Evolutionary conservation across 2,329 filamentous ascomycete species (phyloP).

Genomic region (Fulvia fulva): DNA sequence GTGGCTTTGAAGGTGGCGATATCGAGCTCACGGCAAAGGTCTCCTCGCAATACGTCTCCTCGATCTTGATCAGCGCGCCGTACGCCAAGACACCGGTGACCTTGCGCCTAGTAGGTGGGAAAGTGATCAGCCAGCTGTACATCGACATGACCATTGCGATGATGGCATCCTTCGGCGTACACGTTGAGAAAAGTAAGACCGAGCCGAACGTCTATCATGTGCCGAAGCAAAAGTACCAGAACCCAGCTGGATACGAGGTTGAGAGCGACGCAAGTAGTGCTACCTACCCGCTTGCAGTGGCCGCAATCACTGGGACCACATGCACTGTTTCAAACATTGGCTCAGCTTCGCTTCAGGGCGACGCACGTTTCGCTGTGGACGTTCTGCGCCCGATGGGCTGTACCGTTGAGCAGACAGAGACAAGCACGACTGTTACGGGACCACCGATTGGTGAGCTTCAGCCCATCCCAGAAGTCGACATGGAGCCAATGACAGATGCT

Average conservation of each 20-base stretch:
- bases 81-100: constrained; percentile 95
- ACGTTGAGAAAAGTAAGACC: constrained; percentile 69
- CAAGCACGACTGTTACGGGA: constrained; percentile 88
- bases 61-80: constrained; percentile 91
- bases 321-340: constrained; percentile 97
- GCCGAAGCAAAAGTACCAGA: constrained; percentile 76
- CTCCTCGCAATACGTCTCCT: constrained; percentile 98
- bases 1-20: constrained; percentile 76
- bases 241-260: constrained; percentile 80
- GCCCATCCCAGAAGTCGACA: constrained; percentile 79
- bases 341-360: constrained; percentile 84
- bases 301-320: constrained; percentile 90
- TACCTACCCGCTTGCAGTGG: constrained; percentile 90
- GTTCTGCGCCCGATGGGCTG: constrained; percentile 93
- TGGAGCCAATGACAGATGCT: constrained; percentile 99
- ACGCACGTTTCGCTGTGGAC: constrained; percentile 88
- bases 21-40: constrained; percentile 93
- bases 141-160: constrained; percentile 99
- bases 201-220: constrained; percentile 93
- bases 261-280: constrained; percentile 98
- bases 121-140: constrained; percentile 93
- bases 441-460: constrained; percentile 70
- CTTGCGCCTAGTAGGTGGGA: constrained; percentile 85
- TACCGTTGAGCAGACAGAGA: constrained; percentile 74
- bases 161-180: constrained; percentile 89